Evolutionary conservation across 1,139 yeast species (phyloP), one percentile per base, ranked within the genome.

Genomic region (Sporopachydermia cereana): DNA sequence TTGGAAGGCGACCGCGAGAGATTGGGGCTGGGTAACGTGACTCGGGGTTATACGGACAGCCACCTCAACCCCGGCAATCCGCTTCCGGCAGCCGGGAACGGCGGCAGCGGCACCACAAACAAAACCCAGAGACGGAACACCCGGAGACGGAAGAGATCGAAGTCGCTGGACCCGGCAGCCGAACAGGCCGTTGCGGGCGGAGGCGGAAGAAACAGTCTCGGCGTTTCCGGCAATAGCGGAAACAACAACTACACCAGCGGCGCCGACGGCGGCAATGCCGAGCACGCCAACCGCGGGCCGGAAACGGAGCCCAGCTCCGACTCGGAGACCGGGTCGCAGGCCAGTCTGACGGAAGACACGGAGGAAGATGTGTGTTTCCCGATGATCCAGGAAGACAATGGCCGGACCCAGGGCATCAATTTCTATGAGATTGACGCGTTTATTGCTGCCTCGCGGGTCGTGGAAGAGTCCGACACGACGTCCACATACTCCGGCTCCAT

Each of bases 291-390:
- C 30, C 12, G n/a, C n/a, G 30, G 5, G 20, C 9, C 20, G 12
- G 39, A 7, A 34, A 21, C 9, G 20, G 39, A n/a, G 39, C 12
- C 9, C n/a, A 27, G 20, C 17, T 34, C 39, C 22, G 39, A 34
- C 18, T 34, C 39, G 22, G 39, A 34, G 9, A 34, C 39, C 16
- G 39, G 39, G 16, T 41, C 43, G 7, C 30, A 20, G 29, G 41
- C 54, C 18, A 57, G 62, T 45, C 50, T 60, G 41, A 55, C 53
- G 30, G 54, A 82, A 55, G 94, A 84, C 58, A 86, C 96, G 0
- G 97, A 89, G 58, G 96, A 89, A 59, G 97, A 91, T 72, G 98
- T 91, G 42, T 91, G 97, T 69, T 88, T 89, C 66, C 97, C 98
- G 1, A 83, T 86, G 85, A 69, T 79, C 45, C 78, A 85, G 21